Evolutionary conservation across 208 protist genomes (phyloP), one percentile per base, ranked within the genome.

Genomic region (Endotrypanum monterogeii): DNA sequence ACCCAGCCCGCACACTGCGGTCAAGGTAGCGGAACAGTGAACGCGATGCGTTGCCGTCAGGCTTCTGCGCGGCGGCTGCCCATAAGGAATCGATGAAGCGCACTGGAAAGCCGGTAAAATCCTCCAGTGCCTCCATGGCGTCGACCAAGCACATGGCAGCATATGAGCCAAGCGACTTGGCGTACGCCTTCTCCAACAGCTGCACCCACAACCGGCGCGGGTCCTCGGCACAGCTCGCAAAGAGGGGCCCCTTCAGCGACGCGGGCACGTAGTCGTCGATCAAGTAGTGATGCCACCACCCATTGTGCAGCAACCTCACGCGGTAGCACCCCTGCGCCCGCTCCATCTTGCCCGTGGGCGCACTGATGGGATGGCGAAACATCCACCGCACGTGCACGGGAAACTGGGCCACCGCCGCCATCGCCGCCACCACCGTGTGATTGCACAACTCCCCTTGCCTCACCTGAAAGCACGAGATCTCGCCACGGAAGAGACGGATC

Each of bases 151-250:
- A 76, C 73, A 92, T 93, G 65, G 84, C 83, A 32, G 88, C 85
- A 80, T 97, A 97, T n/a, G 81, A 85, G 70, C 92, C 92, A 72
- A 91, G 79, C 23, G 86, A 51, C 80, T 98, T 98, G 23, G 92
- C 92, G 75, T 95, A 96, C 14, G 92, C 94, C 84, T 97, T 97
- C 76, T 97, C 85, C 56, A 96, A 61, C 23, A 98, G 70, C 25
- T 84, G 89, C 39, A 92, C 78, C 92, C 94, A 98, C 80, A 96
- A 73, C 72, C 94, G 85, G 62, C 86, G 78, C 51, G 80, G 83
- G 62, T 97, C 90, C 66, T 79, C 67, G 14, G 70, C 41, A 25
- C 82, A 85, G 54, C 82, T 73, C 14, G 80, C 83, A 68, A 86
- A 95, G 56, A 84, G 78, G 14, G 86, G 84, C 23, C 61, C 79